Evolutionary conservation across 805 yeast genomes (phyloP).

Genomic region (Myxozyma neglecta): DNA sequence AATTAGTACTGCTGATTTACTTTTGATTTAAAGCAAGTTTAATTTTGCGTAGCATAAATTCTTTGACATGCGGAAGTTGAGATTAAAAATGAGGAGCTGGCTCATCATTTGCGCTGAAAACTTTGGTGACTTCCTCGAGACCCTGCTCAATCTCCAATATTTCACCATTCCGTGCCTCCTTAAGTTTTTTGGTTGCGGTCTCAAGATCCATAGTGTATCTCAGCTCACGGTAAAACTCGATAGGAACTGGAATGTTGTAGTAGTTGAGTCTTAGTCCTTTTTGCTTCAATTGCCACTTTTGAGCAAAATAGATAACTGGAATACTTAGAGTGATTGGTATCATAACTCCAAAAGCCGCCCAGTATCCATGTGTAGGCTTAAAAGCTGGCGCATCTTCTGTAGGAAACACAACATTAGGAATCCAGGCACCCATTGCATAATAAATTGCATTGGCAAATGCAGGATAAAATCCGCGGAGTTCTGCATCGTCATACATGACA

Average conservation of each 20-base stretch:
- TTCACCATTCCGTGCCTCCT: background rate
- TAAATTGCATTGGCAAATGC: slow-evolving; percentile 40
- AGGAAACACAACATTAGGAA: slow-evolving; percentile 47
- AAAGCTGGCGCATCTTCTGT: slow-evolving; percentile 37
- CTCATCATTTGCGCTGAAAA: background rate
- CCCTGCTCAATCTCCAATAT: background rate
- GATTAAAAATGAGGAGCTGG: background rate
- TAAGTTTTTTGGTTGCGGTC: background rate
- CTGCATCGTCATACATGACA: slow-evolving; percentile 55
- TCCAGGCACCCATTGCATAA: slow-evolving; percentile 41
- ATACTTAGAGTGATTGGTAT: background rate
- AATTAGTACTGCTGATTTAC: too few species aligned
- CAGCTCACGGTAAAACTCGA: slow-evolving; percentile 1
- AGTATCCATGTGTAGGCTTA: slow-evolving; percentile 30
- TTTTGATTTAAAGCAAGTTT: too few species aligned
- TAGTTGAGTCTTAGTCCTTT: slow-evolving; percentile 3
- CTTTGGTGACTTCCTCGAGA: background rate
- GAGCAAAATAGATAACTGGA: slow-evolving; percentile 12
- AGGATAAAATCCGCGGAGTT: slow-evolving; percentile 36
- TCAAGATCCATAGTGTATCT: background rate
- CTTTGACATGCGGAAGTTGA: background rate
- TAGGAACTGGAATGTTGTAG: slow-evolving; percentile 5
- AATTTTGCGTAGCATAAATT: background rate
- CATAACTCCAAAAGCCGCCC: slow-evolving; percentile 4
- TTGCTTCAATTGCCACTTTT: background rate